phyloP scores from a whole-genome alignment of 805 yeast genomes.

The Monosporozyma yasuniensis region DNA sequence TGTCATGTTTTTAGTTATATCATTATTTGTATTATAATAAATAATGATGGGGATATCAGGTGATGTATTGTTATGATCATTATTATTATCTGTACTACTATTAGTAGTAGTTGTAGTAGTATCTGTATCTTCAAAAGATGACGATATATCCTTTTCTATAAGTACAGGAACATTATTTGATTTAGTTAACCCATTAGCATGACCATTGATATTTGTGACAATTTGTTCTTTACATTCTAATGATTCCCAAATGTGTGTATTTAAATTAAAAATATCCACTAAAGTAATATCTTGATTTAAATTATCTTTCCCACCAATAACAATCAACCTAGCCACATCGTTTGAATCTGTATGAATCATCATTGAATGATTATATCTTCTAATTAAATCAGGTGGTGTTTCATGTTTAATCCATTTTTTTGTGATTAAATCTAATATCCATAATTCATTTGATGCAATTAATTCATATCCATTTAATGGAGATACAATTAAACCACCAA shows the following conservation, averaged over 20 bases:
- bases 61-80: too few relatives aligned
- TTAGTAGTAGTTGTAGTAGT: too few relatives aligned
- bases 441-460: constrained; percentile 51
- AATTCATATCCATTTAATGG: constrained; percentile 31
- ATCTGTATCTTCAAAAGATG: background rate
- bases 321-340: constrained; percentile 23
- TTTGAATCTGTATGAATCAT: constrained; percentile 25
- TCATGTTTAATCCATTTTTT: constrained; percentile 46
- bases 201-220: constrained; percentile 18
- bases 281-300: constrained; percentile 24
- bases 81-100: too few relatives aligned
- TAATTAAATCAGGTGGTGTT: constrained; percentile 43
- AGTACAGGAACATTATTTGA: constrained; percentile 20
- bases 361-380: constrained; percentile 32
- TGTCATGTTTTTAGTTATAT: background rate
- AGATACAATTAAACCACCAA: constrained; percentile 53
- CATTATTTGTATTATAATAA: constrained; percentile 2
- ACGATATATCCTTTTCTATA: constrained; percentile 6
- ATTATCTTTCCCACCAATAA: constrained; percentile 29
- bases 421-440: constrained; percentile 52
- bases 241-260: constrained; percentile 26
- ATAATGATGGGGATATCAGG: background rate
- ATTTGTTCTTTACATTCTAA: constrained; percentile 9
- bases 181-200: constrained; percentile 11
- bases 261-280: constrained; percentile 27